A percentile compares a stretch with the other conserved stretches of the same genome.
Conservation (phyloP, 768 basidiomycete species). For the Tricholoma terreum region DNA sequence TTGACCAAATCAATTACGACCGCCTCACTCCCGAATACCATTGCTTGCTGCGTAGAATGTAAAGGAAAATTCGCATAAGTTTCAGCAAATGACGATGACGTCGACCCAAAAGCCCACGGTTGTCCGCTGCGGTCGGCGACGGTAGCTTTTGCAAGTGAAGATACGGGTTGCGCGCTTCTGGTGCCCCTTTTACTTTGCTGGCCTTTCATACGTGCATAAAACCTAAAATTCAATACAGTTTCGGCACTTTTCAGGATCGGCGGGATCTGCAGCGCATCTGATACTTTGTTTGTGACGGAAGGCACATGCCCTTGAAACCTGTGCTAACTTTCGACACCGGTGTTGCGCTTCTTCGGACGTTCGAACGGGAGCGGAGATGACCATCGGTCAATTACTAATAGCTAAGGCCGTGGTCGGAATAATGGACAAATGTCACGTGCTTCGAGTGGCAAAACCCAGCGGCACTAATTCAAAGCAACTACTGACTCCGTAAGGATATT, state of each 20-base stretch:
- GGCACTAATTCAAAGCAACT: too few species aligned
- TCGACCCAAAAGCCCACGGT: not conserved
- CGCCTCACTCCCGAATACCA: not conserved
- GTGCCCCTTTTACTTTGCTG: not conserved
- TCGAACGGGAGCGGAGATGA: too few species aligned
- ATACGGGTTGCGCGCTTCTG: not conserved
- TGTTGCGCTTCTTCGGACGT: not conserved
- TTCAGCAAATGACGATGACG: not conserved
- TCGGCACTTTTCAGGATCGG: not conserved
- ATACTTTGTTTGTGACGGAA: not conserved
- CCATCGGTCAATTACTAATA: too few species aligned
- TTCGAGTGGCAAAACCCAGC: too few species aligned
- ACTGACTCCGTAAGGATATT: too few species aligned
- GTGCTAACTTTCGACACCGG: not conserved
- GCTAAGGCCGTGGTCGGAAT: too few species aligned
- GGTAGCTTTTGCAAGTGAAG: not conserved
- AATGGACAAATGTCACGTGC: too few species aligned
- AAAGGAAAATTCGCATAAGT: not conserved
- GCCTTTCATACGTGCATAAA: not conserved
- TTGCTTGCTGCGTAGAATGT: not conserved
- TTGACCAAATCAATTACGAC: not conserved
- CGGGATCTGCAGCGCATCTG: not conserved
- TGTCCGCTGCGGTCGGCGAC: not conserved
- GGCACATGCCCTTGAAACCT: not conserved
- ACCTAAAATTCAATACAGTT: not conserved